These are phyloP conservation scores for Xenosphaeropsis pyriputrescens DNA, from an alignment of 2,329 filamentous ascomycete species.

Conservation along the genomic window DNA sequence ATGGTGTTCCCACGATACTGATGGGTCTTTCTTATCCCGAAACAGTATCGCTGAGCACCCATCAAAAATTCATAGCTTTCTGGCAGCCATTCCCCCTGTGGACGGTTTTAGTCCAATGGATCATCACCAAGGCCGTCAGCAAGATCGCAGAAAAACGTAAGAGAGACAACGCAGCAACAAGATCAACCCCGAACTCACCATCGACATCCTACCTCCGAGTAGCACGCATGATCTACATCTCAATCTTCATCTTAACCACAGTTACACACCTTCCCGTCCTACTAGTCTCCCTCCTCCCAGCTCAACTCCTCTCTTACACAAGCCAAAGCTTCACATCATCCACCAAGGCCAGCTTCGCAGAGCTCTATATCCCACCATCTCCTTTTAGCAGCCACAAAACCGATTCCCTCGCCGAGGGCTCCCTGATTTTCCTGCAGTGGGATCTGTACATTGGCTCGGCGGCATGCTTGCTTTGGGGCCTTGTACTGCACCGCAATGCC, in stretches of 20 bases:
- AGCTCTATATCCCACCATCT: constrained; percentile 22
- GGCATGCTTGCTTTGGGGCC: constrained; percentile 28
- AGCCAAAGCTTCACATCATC: constrained; percentile 16
- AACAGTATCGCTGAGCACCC: constrained; percentile 22
- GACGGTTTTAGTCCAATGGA: constrained; percentile 23
- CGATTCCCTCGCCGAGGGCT: constrained; percentile 18
- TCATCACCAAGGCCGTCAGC: constrained; percentile 11
- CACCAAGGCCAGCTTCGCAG: constrained; percentile 15
- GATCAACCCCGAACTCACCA: constrained; percentile 7
- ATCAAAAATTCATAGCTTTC: constrained; percentile 29
- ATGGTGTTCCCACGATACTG: constrained; percentile 25
- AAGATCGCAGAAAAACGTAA: constrained; percentile 5
- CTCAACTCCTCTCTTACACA: constrained; percentile 14
- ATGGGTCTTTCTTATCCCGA: constrained; percentile 26
- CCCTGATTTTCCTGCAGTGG: constrained; percentile 30
- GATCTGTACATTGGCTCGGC: constrained; percentile 27
- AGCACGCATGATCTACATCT: constrained; percentile 12
- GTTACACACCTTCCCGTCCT: constrained; percentile 23
- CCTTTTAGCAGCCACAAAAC: constrained; percentile 15
- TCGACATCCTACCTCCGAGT: constrained; percentile 8
- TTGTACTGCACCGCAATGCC: constrained; percentile 19
- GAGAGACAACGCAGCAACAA: constrained; percentile 11
- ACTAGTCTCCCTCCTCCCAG: constrained; percentile 22
- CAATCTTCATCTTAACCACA: constrained; percentile 23
- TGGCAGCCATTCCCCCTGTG: constrained; percentile 36